Conservation (phyloP, 208 protist genomes). For the Phytomonas francai region DNA sequence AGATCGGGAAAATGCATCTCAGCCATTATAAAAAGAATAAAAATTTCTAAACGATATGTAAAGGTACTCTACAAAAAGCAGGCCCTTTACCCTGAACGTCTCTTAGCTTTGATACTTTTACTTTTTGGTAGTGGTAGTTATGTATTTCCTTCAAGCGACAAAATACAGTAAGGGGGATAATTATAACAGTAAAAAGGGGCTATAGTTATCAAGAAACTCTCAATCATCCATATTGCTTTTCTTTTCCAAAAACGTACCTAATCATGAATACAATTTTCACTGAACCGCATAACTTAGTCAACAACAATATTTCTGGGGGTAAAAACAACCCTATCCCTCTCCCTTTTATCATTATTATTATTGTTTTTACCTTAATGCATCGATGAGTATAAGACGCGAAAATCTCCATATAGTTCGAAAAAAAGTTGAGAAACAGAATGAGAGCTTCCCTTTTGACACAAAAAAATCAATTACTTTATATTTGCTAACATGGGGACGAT, state of each 20-base stretch:
- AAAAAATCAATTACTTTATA: neutral
- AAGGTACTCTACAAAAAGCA: conserved; percentile 5
- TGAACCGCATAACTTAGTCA: neutral
- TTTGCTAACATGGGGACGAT: neutral
- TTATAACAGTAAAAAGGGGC: conserved; percentile 2
- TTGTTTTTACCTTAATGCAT: neutral
- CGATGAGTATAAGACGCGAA: neutral
- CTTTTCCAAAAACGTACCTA: neutral
- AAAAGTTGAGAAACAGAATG: neutral
- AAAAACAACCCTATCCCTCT: no score
- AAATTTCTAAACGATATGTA: neutral
- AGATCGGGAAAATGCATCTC: conserved; percentile 37
- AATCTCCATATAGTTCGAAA: neutral
- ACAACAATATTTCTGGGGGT: neutral
- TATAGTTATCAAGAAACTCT: neutral
- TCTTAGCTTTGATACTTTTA: neutral
- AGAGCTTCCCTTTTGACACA: neutral
- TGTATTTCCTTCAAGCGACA: neutral
- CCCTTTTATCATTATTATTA: neutral
- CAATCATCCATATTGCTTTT: neutral
- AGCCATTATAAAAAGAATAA: conserved; percentile 6
- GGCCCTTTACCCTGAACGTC: neutral
- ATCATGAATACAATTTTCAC: neutral
- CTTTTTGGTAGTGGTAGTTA: neutral
- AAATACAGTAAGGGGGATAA: neutral